Evolutionary conservation across 441 rosid genomes (phyloP), one percentile per base, ranked within the genome.

Genomic region (Hura crepitans): DNA sequence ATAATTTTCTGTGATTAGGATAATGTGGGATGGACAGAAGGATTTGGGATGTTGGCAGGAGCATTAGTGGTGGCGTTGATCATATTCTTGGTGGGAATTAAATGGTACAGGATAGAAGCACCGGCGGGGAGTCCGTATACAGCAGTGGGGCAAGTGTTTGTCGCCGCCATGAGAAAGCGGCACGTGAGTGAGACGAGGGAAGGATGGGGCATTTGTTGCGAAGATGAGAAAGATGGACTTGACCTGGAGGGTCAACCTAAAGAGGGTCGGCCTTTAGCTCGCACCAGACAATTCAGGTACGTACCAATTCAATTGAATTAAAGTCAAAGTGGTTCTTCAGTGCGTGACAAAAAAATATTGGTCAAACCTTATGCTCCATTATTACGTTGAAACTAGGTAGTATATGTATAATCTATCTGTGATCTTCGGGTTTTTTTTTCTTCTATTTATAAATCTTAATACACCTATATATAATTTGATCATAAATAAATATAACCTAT

Each of bases 41-140:
- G 97, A 30, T 81, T 81, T 47, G 86, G 84, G 62, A 75, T 85
- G 56, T 53, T 87, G 46, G 78, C 88, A 5, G 92, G 81, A 50
- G 77, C 80, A 10, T 62, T 89, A 5, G 86, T 72, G 0, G 66
- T 79, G 68, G 88, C 86, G 18, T 54, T 87, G 62, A 47, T 58
- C 0, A 7, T 86, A 59, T 92, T 92, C 74, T 59, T 92, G 49
- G 31, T 69, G 0, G 95, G 98, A 50, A 76, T 81, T 3, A 88
- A 78, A 9, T 74, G 65, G 45, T 92, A 90, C 76, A 73, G 87
- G 50, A 81, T 71, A 49, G 82, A 86, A 43, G 69, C 76, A 20
- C 91, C 93, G 3, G 73, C 72, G 0, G 91, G 95, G 10, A 90
- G 95, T 65, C 96, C 96, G 1, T 76, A 87, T 64, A 82, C 92